A percentile compares a stretch with the other conserved stretches of the same genome.
These are phyloP conservation scores for Syncephalastrum sp. DNA, from an alignment of 371 early-diverging fungal genomes.

Conservation along the genomic window DNA sequence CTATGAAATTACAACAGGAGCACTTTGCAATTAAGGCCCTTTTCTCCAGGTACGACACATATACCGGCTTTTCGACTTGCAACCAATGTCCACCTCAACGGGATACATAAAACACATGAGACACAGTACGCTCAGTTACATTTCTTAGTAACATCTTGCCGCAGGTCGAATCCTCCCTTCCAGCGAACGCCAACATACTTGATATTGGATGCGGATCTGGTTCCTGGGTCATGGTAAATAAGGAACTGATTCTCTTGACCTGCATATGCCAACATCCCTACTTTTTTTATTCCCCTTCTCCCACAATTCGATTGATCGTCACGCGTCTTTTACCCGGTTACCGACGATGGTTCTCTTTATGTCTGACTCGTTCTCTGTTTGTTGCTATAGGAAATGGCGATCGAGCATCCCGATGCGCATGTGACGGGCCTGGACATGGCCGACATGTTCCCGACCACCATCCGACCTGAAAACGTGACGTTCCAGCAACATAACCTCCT, in stretches of 20 bases:
- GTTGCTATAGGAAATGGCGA: slow-evolving; percentile 52
- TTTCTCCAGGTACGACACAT: slow-evolving; percentile 7
- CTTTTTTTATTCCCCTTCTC: not conserved
- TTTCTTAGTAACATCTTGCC: slow-evolving; percentile 29
- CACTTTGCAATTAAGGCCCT: slow-evolving; percentile 38
- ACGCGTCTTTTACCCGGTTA: not conserved
- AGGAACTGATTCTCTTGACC: slow-evolving; percentile 5
- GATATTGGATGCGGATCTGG: slow-evolving; percentile 29
- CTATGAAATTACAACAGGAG: slow-evolving; percentile 18
- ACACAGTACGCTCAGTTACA: not conserved
- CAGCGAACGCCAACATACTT: slow-evolving; percentile 21
- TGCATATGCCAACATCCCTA: not conserved
- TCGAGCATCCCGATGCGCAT: slow-evolving; percentile 50
- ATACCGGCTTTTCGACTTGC: not conserved
- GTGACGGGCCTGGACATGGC: slow-evolving; percentile 57
- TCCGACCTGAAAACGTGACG: slow-evolving; percentile 43
- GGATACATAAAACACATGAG: too few species aligned
- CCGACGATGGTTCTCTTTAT: not conserved
- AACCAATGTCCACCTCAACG: not conserved
- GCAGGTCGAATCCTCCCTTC: slow-evolving; percentile 12
- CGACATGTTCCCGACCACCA: slow-evolving; percentile 41
- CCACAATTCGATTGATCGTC: not conserved
- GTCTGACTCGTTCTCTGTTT: not conserved
- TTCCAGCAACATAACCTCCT: slow-evolving; percentile 39
- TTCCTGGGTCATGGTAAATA: slow-evolving; percentile 28